phyloP scores from a whole-genome alignment of 208 protist genomes.

The Leishmania arabica region DNA sequence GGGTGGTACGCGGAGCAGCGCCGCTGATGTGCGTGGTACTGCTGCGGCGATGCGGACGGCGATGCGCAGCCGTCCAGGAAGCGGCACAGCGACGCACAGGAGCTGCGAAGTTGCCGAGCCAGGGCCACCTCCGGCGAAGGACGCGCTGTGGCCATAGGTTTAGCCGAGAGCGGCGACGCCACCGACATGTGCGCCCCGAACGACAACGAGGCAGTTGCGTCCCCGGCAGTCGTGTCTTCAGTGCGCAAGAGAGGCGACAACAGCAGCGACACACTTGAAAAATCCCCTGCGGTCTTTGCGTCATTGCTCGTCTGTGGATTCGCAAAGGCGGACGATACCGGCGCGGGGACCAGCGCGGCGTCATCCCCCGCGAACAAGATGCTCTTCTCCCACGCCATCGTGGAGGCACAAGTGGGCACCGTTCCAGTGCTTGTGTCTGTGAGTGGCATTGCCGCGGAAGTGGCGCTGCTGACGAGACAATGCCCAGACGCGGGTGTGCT shows the following conservation, averaged over 20 bases:
- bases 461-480: not conserved
- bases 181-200: not conserved
- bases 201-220: not conserved
- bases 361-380: not conserved
- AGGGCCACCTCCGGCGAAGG: slow-evolving; percentile 12
- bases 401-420: not conserved
- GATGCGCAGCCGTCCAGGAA: slow-evolving; percentile 7
- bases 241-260: not conserved
- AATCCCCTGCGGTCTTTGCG: not conserved
- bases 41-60: not conserved
- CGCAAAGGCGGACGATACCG: not conserved
- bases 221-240: not conserved
- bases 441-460: slow-evolving; percentile 3
- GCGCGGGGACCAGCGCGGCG: not conserved
- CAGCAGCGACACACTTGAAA: not conserved
- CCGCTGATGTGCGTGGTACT: not conserved
- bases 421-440: slow-evolving; percentile 4
- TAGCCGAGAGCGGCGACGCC: not conserved
- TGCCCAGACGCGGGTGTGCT: not conserved
- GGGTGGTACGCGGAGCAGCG: not conserved
- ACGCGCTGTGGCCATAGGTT: not conserved
- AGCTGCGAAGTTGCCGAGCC: not conserved
- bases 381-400: slow-evolving; percentile 5
- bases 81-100: slow-evolving; percentile 9
- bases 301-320: not conserved